These are phyloP conservation scores for Mortierella antarctica DNA, from an alignment of 192 early-diverging fungal genomes.

Conservation along the genomic window DNA sequence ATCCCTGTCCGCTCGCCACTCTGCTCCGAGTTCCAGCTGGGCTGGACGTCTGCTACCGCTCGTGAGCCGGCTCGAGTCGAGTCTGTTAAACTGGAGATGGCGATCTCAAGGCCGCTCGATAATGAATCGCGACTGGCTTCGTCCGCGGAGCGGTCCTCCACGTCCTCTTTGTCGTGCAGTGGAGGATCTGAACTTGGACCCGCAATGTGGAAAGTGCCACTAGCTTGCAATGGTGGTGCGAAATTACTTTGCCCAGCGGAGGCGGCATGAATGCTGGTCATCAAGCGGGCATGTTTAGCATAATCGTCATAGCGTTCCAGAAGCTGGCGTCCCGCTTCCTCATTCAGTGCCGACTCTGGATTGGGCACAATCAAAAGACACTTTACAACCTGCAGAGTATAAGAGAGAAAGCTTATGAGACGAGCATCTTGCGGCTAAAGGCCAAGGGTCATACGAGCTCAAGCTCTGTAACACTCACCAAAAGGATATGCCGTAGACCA, in stretches of 20 bases:
- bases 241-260: slow-evolving; percentile 6
- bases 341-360: slow-evolving; percentile 95
- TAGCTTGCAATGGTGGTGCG: background rate
- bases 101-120: no score
- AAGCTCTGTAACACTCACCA: slow-evolving; percentile 61
- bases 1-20: no score
- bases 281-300: slow-evolving; percentile 79
- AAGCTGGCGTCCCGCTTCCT: slow-evolving; percentile 91
- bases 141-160: background rate
- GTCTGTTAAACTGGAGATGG: no score
- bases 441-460: background rate
- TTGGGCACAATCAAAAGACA: slow-evolving; percentile 95
- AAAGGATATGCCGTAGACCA: slow-evolving; percentile 84
- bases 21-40: no score
- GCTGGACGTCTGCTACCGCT: no score
- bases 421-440: background rate
- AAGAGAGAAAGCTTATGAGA: background rate
- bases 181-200: background rate
- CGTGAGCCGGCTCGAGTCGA: no score
- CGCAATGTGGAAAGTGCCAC: background rate
- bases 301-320: slow-evolving; percentile 90
- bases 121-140: no score
- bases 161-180: background rate
- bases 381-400: slow-evolving; percentile 82
- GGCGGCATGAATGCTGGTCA: slow-evolving; percentile 86